Percentiles rank a stretch among this genome's conserved stretches.
Evolutionary conservation across 345 rosid species (phyloP).

Genomic region (Populus ilicifolia): DNA sequence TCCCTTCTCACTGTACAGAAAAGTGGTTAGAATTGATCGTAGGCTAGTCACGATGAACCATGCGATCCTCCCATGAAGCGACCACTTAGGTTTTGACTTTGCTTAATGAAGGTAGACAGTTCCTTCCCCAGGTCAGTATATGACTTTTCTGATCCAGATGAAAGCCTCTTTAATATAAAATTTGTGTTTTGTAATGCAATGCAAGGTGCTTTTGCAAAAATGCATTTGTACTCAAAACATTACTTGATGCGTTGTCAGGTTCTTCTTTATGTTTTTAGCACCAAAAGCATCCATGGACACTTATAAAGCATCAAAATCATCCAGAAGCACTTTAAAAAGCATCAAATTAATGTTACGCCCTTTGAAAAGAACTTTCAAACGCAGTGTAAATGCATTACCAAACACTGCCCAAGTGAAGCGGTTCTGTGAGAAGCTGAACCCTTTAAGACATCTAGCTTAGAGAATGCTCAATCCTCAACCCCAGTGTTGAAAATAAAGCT

Average conservation of each 20-base stretch:
- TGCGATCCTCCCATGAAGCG: not conserved
- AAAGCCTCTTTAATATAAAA: not conserved
- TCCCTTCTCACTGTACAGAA: constrained; percentile 2
- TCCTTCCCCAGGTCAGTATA: not conserved
- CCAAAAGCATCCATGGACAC: too few relatives aligned
- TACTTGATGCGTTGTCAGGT: too few relatives aligned
- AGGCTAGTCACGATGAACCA: too few relatives aligned
- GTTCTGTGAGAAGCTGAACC: not conserved
- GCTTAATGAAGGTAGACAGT: not conserved
- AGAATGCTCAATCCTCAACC: constrained; percentile 40
- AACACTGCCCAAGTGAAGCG: not conserved
- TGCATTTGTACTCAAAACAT: too few relatives aligned
- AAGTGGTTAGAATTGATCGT: not conserved
- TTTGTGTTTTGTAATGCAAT: too few relatives aligned
- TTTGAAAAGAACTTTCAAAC: too few relatives aligned
- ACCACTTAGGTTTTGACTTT: not conserved
- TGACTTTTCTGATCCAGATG: not conserved
- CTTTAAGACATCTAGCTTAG: not conserved
- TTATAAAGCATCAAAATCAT: too few relatives aligned
- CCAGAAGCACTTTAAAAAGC: too few relatives aligned
- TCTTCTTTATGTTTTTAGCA: too few relatives aligned
- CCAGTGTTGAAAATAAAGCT: constrained; percentile 59
- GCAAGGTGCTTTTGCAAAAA: too few relatives aligned
- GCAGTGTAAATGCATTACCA: too few relatives aligned
- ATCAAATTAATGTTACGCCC: too few relatives aligned